Evolutionary conservation across 2,329 filamentous ascomycete genomes (phyloP), one percentile per base, ranked within the genome.

Genomic region (Phialophora verrucosa): DNA sequence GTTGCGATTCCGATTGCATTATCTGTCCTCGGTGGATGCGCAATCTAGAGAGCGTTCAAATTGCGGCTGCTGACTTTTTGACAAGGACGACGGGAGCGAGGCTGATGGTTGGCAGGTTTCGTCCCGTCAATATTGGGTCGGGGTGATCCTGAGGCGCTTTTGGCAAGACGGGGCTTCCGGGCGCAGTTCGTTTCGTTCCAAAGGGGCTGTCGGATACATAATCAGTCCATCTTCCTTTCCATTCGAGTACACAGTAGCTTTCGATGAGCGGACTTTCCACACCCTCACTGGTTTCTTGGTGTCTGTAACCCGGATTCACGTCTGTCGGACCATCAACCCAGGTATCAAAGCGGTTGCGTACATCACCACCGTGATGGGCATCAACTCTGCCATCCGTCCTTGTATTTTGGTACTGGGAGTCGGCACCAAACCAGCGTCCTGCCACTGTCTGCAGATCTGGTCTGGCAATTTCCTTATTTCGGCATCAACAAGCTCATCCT

Each of bases 311-410:
- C 32, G 2, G 50, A 23, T 10, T 56, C 53, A 57, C 42, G n/a
- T 23, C 35, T 47, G 50, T 25, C 44, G 54, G 51, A 53, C 42
- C 66, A 68, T 65, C 62, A 63, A 83, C 70, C 85, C 85, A 4
- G 84, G 83, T 58, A 85, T 79, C 69, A 87, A 70, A 38, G 84
- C 84, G 4, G 84, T 78, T 14, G 85, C 83, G 76, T 85, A 86
- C 85, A 87, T 87, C 47, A 84, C 84, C 25, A 79, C 74, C 4
- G 83, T 86, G 49, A 87, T 87, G 0, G 85, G 84, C 53, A 78
- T 75, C 69, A 87, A 71, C 54, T 84, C 83, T 2, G 74, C 71
- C 55, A 78, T 78, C 61, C 77, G 76, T 10, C 77, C 75, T 60
- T 79, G 75, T 78, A 79, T 80, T 10, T 73, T 73, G 31, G 60